Evolutionary conservation across 2,329 filamentous ascomycete species (phyloP).

Genomic region (Aspergillus calidoustus): DNA sequence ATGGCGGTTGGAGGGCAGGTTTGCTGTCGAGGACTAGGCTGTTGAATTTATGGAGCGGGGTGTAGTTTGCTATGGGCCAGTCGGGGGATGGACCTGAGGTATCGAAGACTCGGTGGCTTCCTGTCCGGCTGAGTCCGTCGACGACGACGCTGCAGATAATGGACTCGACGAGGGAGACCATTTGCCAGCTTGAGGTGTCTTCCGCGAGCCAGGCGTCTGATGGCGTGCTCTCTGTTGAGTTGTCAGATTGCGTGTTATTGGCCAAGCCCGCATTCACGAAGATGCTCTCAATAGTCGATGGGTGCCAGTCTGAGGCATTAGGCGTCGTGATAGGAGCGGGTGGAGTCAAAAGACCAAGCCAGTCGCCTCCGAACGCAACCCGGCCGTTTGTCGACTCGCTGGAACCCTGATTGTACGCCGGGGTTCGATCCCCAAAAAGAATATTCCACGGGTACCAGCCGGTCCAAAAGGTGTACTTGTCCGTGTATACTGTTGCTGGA

Average conservation of each 20-base stretch:
- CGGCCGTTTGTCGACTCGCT: background rate
- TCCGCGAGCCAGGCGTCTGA: background rate
- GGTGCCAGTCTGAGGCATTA: background rate
- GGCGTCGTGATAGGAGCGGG: background rate
- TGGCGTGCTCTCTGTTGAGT: background rate
- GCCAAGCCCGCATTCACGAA: conserved; percentile 11
- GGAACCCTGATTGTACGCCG: background rate
- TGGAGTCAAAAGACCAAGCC: conserved; percentile 11
- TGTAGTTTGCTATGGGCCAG: conserved; percentile 10
- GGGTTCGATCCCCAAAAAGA: conserved; percentile 10
- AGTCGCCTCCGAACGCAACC: conserved; percentile 6
- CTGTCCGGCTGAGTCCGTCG: conserved; percentile 15
- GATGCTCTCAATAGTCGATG: conserved; percentile 16
- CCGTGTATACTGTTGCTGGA: conserved; percentile 4
- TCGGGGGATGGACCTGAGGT: background rate
- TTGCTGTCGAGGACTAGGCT: conserved; percentile 6
- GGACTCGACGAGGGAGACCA: conserved; percentile 9
- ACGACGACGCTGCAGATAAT: conserved; percentile 12
- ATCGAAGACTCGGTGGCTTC: conserved; percentile 11
- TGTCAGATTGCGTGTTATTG: too few species aligned
- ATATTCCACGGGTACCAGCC: conserved; percentile 20
- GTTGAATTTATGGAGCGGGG: conserved; percentile 2
- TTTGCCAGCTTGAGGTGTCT: background rate
- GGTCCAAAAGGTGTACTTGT: conserved; percentile 13
- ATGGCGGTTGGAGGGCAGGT: conserved; percentile 2